Conservation (phyloP, 441 rosid genomes). For the Geranium incanum region DNA sequence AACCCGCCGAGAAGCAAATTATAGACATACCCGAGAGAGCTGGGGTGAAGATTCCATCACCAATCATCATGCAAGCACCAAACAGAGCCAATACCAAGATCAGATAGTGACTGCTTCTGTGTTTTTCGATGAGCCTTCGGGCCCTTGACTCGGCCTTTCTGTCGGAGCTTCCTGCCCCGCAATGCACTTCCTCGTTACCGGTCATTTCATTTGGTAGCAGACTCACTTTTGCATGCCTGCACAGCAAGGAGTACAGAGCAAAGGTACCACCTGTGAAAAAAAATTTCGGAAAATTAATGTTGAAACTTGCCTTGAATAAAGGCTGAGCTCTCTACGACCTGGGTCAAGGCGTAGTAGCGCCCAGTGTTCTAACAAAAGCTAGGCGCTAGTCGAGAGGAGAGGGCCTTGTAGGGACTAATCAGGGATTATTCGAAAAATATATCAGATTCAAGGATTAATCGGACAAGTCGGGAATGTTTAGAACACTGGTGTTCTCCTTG, state of each 20-base stretch:
- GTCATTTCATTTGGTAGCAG: slow-evolving; percentile 41
- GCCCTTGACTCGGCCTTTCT: slow-evolving; percentile 36
- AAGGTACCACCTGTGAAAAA: slow-evolving; percentile 51
- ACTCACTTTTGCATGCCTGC: slow-evolving; percentile 54
- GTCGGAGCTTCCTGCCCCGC: slow-evolving; percentile 26
- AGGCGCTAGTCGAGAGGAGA: too few species aligned
- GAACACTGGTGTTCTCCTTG: too few species aligned
- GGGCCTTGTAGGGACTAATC: too few species aligned
- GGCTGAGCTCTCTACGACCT: too few species aligned
- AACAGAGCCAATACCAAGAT: slow-evolving; percentile 44
- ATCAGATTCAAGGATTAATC: too few species aligned
- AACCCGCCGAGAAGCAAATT: background rate
- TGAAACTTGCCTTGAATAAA: background rate
- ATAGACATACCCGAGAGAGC: slow-evolving; percentile 46
- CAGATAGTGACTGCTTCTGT: slow-evolving; percentile 39
- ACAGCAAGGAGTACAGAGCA: slow-evolving; percentile 54
- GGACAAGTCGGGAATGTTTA: too few species aligned
- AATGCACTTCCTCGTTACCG: slow-evolving; percentile 22
- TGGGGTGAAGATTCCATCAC: slow-evolving; percentile 52
- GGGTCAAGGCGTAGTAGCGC: too few species aligned
- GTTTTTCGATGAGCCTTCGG: slow-evolving; percentile 35
- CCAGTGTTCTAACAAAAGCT: too few species aligned
- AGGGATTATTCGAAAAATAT: too few species aligned
- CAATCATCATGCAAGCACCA: slow-evolving; percentile 59
- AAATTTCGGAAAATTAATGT: slow-evolving; percentile 6